These are phyloP conservation scores for Trichoderma guizhouense DNA, from an alignment of 2,329 filamentous ascomycete genomes.

Conservation along the genomic window DNA sequence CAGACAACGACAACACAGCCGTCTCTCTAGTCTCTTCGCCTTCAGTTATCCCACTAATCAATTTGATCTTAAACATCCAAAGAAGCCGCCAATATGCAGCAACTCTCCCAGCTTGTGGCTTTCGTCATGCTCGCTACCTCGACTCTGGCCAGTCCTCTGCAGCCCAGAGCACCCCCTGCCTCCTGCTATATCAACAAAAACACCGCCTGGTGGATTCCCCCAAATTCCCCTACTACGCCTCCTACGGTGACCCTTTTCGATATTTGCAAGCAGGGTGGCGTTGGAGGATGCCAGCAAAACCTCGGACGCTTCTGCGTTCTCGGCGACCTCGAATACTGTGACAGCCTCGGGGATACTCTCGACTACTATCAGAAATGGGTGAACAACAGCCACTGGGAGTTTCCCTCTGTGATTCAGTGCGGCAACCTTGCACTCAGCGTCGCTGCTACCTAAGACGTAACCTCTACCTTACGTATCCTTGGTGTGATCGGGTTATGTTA, in stretches of 20 bases:
- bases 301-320: background rate
- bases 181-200: background rate
- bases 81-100: background rate
- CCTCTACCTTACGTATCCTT: too few species aligned
- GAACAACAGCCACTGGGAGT: background rate
- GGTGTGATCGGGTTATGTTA: too few species aligned
- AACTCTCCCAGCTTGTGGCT: background rate
- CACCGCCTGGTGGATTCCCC: background rate
- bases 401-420: background rate
- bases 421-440: background rate
- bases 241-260: background rate
- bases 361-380: background rate
- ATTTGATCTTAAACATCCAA: background rate
- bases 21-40: background rate
- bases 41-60: background rate
- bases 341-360: background rate
- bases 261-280: background rate
- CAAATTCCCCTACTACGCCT: background rate
- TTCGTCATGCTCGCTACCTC: background rate
- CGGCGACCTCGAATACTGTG: background rate
- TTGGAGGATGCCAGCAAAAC: background rate
- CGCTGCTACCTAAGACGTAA: background rate
- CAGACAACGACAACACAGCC: background rate
- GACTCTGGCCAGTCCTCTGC: background rate
- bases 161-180: background rate